Percentiles rank a stretch among this genome's conserved stretches.
Evolutionary conservation across 2,329 filamentous ascomycete genomes (phyloP).

Genomic region (Lecanosticta acicola): DNA sequence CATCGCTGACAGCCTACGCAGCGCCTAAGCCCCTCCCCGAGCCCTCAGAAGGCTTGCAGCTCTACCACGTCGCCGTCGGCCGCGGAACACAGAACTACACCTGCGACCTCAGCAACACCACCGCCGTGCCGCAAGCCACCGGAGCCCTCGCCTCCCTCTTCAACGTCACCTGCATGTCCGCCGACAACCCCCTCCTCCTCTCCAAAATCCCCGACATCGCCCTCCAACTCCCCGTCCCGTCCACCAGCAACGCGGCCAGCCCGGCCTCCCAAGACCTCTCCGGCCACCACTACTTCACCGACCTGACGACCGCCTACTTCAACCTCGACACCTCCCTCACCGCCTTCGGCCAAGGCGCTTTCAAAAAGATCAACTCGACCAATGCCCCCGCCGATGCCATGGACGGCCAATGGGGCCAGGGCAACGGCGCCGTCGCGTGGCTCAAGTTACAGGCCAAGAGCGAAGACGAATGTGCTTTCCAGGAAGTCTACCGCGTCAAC

Average conservation of each 20-base stretch:
- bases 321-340: constrained; percentile 57
- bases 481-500: constrained; percentile 75
- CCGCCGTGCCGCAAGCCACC: constrained; percentile 55
- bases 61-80: constrained; percentile 78
- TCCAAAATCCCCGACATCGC: constrained; percentile 60
- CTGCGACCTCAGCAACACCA: constrained; percentile 56
- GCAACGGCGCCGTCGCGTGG: constrained; percentile 71
- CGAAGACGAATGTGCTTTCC: constrained; percentile 53
- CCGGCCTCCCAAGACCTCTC: constrained; percentile 59
- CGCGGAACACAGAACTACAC: constrained; percentile 94
- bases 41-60: constrained; percentile 54
- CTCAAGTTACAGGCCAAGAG: constrained; percentile 58
- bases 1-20: constrained; percentile 10
- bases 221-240: constrained; percentile 54
- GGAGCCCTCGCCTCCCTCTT: constrained; percentile 82
- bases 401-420: constrained; percentile 51
- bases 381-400: constrained; percentile 58
- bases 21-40: constrained; percentile 50
- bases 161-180: constrained; percentile 76
- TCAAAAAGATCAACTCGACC: constrained; percentile 56
- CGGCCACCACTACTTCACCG: constrained; percentile 77
- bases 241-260: constrained; percentile 34
- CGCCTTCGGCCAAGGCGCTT: constrained; percentile 55
- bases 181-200: constrained; percentile 62
- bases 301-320: constrained; percentile 69